Conservation (phyloP, 805 yeast genomes). For the Kodamaea kakaduensis region DNA sequence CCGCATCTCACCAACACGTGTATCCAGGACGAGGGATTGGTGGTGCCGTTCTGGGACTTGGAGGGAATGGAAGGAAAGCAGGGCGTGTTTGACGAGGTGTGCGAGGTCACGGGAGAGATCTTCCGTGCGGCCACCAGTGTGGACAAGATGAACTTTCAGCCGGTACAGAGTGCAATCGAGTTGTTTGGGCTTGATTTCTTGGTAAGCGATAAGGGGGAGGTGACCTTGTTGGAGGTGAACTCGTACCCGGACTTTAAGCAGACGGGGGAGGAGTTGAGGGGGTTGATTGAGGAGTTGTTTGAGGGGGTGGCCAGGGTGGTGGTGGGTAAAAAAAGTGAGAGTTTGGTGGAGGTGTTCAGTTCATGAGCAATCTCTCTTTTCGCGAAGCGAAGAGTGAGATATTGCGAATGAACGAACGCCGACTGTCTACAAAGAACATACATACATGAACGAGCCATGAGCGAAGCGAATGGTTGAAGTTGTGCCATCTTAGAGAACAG, state of each 20-base stretch:
- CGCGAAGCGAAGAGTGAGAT: too few relatives aligned
- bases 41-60: constrained; percentile 62
- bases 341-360: constrained; percentile 8
- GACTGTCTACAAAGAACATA: too few relatives aligned
- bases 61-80: constrained; percentile 35
- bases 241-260: constrained; percentile 97
- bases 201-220: constrained; percentile 53
- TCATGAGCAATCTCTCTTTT: too few relatives aligned
- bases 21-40: constrained; percentile 61
- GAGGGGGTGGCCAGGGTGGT: constrained; percentile 49
- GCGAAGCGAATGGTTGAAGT: too few relatives aligned
- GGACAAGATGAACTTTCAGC: constrained; percentile 81
- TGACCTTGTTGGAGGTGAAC: constrained; percentile 75
- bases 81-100: constrained; percentile 51
- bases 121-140: constrained; percentile 78
- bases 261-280: constrained; percentile 76
- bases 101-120: constrained; percentile 60
- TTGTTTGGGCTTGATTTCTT: constrained; percentile 86
- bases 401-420: too few relatives aligned
- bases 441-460: too few relatives aligned
- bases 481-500: too few relatives aligned
- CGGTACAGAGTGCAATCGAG: constrained; percentile 78
- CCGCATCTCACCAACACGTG: constrained; percentile 96
- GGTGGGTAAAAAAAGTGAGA: constrained; percentile 41
- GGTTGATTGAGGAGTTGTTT: constrained; percentile 62